These are phyloP conservation scores for Xylaria nigripes DNA, from an alignment of 495 filamentous ascomycete species.

Conservation along the genomic window DNA sequence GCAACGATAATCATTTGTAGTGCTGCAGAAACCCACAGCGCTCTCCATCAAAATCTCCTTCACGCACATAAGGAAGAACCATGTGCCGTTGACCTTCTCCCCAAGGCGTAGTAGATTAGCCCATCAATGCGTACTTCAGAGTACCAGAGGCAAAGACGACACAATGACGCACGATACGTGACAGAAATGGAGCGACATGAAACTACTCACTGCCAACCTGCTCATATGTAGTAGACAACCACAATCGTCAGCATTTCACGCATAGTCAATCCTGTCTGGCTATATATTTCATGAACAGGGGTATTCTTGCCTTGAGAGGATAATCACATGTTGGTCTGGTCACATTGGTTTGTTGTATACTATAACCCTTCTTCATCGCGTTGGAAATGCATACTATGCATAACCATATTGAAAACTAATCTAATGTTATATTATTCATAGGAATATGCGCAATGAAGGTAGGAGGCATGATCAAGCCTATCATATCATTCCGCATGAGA, in stretches of 20 bases:
- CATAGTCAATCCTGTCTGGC: no score
- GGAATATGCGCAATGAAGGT: no score
- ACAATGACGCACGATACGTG: neutral
- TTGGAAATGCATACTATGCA: neutral
- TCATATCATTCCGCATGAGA: no score
- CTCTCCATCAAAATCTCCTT: neutral
- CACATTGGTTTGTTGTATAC: neutral
- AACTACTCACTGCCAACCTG: no score
- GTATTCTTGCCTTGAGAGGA: neutral
- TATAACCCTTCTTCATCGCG: neutral
- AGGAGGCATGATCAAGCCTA: no score
- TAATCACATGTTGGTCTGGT: neutral
- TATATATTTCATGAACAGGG: no score
- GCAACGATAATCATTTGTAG: neutral
- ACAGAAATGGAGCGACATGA: neutral
- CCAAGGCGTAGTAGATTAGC: neutral
- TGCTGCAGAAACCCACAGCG: neutral
- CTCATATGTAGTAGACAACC: neutral
- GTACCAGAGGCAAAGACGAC: no score
- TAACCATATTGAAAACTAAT: neutral
- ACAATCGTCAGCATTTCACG: neutral
- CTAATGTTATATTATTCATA: no score
- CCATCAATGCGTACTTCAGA: neutral
- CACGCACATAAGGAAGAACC: neutral
- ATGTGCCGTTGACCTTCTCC: neutral